Evolutionary conservation across 257 asterid genomes (phyloP).

Genomic region (Salvia rosmarinus): DNA sequence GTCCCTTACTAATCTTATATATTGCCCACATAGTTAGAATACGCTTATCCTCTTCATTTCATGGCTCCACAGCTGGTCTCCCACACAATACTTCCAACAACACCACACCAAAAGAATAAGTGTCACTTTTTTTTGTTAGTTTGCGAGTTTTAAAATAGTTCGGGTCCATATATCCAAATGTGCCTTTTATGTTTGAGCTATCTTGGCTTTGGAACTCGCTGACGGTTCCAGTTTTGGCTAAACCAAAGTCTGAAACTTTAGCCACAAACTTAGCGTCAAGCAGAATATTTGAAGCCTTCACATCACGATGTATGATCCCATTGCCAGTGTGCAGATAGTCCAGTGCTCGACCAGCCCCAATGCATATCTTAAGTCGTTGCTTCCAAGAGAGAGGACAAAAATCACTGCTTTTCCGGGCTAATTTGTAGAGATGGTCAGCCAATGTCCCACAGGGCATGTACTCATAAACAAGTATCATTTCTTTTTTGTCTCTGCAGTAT

Average conservation of each 20-base stretch:
- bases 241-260: conserved; percentile 72
- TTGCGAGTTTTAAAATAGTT: conserved; percentile 56
- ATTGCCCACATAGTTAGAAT: conserved; percentile 58
- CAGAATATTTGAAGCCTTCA: conserved; percentile 64
- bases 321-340: conserved; percentile 62
- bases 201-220: conserved; percentile 34
- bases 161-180: conserved; percentile 79
- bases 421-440: conserved; percentile 60
- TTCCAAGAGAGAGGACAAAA: conserved; percentile 10
- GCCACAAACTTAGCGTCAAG: conserved; percentile 57
- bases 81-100: conserved; percentile 67
- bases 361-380: conserved; percentile 11
- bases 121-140: conserved; percentile 8
- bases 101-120: conserved; percentile 25
- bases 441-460: conserved; percentile 62
- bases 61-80: conserved; percentile 60
- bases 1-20: conserved; percentile 52
- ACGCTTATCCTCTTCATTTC: conserved; percentile 48
- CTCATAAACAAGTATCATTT: conserved; percentile 60
- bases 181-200: conserved; percentile 58
- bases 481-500: conserved; percentile 57
- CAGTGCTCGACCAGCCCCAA: conserved; percentile 66
- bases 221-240: conserved; percentile 49
- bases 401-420: conserved; percentile 30
- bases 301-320: conserved; percentile 55